Base-by-base conservation (phyloP, 495 filamentous ascomycete genomes). In the Cudoniella acicularis region DNA sequence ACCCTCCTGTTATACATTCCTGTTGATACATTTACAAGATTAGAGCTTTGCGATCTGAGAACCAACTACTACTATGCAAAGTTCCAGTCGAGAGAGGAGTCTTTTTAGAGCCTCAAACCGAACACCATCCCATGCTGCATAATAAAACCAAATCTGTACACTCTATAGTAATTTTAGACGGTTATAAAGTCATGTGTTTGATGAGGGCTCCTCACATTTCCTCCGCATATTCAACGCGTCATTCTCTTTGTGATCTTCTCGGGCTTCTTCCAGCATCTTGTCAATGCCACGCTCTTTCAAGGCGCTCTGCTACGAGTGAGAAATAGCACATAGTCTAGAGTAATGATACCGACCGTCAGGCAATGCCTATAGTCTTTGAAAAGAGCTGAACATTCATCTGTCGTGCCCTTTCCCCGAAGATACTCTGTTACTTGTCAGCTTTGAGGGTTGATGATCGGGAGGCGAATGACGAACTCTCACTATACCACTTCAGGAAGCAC, bases 401-500 rank as follows among this genome's bases (percentile, higher is more conserved):
- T 84, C 20, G 83, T 82, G 6, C 88, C 86, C 56, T 86, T 86
- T 22, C 90, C 90, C 57, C 89, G 82, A 25, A 96, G 84, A 65
- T 93, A 96, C 75, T 94, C 92, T 96, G 57, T 13, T 22, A 22
- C 13, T 56, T 65, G 60, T 67, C 24, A 68, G 47, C 24, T 49
- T 23, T 40, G 47, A 46, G 43, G 27, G 24, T 53, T 10, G 25
- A 24, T 30, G 13, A 16, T 2, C 45, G 24, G 52, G 47, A 13
- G 48, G 46, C 51, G 40, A 42, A 43, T 56, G 17, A 71, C 87
- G 51, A 77, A 93, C 92, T 96, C 71, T 96, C 92, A 66, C 90
- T 96, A 72, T 96, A 96, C 92, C 92, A 96, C 70, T 93, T 95
- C 43, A 96, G 73, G 65, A 96, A 96, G 72, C 92, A 96, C 48